These are phyloP conservation scores for Phytophthora multivora DNA, from an alignment of 352 stramenopile genomes.

Conservation along the genomic window DNA sequence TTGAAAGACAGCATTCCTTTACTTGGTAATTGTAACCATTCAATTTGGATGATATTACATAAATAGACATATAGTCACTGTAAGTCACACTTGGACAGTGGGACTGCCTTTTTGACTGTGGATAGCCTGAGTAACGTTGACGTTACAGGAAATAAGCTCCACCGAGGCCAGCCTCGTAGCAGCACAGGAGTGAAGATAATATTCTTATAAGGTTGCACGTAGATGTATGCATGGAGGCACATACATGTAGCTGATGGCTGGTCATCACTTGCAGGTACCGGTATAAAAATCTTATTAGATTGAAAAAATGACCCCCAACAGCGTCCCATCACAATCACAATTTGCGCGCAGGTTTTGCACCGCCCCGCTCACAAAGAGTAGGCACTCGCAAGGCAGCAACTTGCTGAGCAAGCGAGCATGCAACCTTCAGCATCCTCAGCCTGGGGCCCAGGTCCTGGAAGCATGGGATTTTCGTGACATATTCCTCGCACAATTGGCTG, in stretches of 20 bases:
- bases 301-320: not conserved
- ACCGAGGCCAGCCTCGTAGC: not conserved
- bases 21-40: slow-evolving; percentile 2
- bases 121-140: slow-evolving; percentile 1
- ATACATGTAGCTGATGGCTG: not conserved
- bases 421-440: not conserved
- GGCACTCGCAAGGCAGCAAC: not conserved
- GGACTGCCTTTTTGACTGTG: slow-evolving; percentile 1
- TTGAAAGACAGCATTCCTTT: slow-evolving; percentile 8
- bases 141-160: not conserved
- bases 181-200: no score
- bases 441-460: no score
- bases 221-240: not conserved
- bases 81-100: slow-evolving; percentile 14
- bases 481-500: not conserved
- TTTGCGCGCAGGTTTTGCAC: slow-evolving; percentile 7
- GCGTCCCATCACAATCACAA: slow-evolving; percentile 3
- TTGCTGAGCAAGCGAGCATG: not conserved
- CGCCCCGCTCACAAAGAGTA: slow-evolving; percentile 18
- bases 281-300: not conserved
- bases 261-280: not conserved
- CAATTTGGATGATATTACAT: not conserved
- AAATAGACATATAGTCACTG: slow-evolving; percentile 11
- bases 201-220: no score
- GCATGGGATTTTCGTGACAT: not conserved